Conservation (phyloP, 805 yeast species). For the Saturnispora serradocipensis region DNA sequence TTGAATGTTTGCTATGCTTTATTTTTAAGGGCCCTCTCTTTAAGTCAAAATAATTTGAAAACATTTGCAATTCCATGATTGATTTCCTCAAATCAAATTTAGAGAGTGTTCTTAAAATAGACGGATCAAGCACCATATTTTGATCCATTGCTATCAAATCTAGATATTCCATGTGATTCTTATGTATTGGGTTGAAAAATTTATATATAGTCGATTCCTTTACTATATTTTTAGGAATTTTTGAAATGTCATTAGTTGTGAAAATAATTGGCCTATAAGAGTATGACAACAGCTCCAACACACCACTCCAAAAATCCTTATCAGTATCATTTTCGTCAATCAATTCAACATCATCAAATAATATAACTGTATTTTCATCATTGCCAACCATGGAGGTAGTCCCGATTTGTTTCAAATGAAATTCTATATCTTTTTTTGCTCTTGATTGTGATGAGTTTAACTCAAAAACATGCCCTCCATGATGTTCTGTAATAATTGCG, state of each 20-base stretch:
- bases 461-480: constrained; percentile 71
- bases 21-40: background rate
- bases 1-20: background rate
- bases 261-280: constrained; percentile 29
- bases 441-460: constrained; percentile 68
- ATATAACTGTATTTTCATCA: constrained; percentile 47
- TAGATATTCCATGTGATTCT: constrained; percentile 16
- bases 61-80: constrained; percentile 24
- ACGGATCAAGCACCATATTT: constrained; percentile 19
- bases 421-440: constrained; percentile 59
- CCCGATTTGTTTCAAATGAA: constrained; percentile 64
- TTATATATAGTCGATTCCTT: constrained; percentile 22
- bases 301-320: constrained; percentile 68
- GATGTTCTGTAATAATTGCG: constrained; percentile 47
- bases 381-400: constrained; percentile 73
- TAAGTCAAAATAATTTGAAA: constrained; percentile 17
- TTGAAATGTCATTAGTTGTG: constrained; percentile 22
- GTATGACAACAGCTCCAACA: constrained; percentile 45
- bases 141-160: constrained; percentile 21
- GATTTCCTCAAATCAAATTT: constrained; percentile 21
- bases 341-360: constrained; percentile 81
- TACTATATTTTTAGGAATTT: constrained; percentile 23
- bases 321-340: constrained; percentile 61
- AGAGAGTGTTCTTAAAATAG: constrained; percentile 14
- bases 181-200: constrained; percentile 11